Evolutionary conservation across 2,329 filamentous ascomycete species (phyloP).

Genomic region (Aspergillus pseudotamarii): DNA sequence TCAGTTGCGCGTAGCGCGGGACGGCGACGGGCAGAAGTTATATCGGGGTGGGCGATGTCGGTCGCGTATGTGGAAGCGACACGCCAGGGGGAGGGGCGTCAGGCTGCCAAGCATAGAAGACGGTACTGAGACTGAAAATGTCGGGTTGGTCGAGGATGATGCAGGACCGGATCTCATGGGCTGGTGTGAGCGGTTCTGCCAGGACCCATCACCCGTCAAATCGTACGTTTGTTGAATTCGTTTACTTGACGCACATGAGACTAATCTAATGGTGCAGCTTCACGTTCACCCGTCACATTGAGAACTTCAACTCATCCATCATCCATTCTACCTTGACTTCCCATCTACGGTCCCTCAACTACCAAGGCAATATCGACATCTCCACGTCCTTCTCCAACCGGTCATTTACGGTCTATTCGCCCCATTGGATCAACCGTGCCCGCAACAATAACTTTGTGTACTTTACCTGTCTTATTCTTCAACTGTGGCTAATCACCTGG

Average conservation of each 20-base stretch:
- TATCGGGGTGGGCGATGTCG: conserved; percentile 28
- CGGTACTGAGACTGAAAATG: conserved; percentile 1
- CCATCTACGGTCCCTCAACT: conserved; percentile 43
- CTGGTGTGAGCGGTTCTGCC: conserved; percentile 43
- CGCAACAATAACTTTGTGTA: conserved; percentile 39
- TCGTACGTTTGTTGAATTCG: conserved; percentile 31
- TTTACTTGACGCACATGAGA: background rate
- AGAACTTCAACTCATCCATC: conserved; percentile 30
- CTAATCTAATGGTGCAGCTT: conserved; percentile 23
- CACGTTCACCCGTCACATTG: conserved; percentile 33
- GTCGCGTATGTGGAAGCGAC: conserved; percentile 8
- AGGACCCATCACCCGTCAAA: conserved; percentile 38
- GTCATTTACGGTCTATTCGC: conserved; percentile 40
- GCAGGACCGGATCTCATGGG: conserved; percentile 19
- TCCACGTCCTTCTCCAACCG: conserved; percentile 25
- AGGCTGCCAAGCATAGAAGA: background rate
- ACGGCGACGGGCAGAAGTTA: conserved; percentile 26
- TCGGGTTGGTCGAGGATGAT: background rate
- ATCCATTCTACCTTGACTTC: conserved; percentile 34
- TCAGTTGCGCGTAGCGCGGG: conserved; percentile 22
- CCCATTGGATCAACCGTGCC: conserved; percentile 41
- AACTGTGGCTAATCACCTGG: conserved; percentile 46
- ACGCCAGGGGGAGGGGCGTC: conserved; percentile 12
- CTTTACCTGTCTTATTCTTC: conserved; percentile 39
- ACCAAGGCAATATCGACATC: conserved; percentile 37